These are phyloP conservation scores for Fusarium citri DNA, from an alignment of 2,329 filamentous ascomycete genomes.

Conservation along the genomic window DNA sequence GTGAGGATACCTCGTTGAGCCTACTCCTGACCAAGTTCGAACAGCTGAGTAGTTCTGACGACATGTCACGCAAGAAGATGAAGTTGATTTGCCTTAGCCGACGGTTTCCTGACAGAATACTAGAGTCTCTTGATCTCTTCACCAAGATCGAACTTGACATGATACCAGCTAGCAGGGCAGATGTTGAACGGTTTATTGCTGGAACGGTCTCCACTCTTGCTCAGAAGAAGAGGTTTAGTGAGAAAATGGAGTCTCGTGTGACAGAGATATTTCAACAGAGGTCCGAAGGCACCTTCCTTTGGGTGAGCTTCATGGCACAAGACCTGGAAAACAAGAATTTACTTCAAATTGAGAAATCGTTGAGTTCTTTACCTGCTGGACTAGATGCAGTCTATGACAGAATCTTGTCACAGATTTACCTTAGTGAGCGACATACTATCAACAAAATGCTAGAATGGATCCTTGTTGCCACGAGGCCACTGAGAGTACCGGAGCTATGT, in stretches of 20 bases:
- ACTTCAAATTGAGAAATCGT: rapidly evolving
- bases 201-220: too few species aligned
- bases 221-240: rapidly evolving
- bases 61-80: rapidly evolving
- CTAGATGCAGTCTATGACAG: too few species aligned
- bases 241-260: rapidly evolving
- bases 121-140: too few species aligned
- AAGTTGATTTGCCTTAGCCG: too few species aligned
- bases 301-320: too few species aligned
- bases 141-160: too few species aligned
- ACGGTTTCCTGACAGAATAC: too few species aligned
- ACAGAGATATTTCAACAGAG: rapidly evolving
- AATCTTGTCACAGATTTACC: rapidly evolving
- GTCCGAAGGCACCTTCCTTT: too few species aligned
- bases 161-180: rapidly evolving
- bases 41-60: too few species aligned
- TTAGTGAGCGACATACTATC: rapidly evolving
- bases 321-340: rapidly evolving
- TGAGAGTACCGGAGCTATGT: too few species aligned
- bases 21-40: rapidly evolving
- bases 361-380: rapidly evolving
- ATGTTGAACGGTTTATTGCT: too few species aligned
- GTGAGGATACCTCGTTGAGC: rapidly evolving
- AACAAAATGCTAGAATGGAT: rapidly evolving
- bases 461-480: too few species aligned